Percentiles rank a stretch among this genome's conserved stretches.
phyloP scores from a whole-genome alignment of 305 asterid genomes.

The Stenogyne calaminthoides region DNA sequence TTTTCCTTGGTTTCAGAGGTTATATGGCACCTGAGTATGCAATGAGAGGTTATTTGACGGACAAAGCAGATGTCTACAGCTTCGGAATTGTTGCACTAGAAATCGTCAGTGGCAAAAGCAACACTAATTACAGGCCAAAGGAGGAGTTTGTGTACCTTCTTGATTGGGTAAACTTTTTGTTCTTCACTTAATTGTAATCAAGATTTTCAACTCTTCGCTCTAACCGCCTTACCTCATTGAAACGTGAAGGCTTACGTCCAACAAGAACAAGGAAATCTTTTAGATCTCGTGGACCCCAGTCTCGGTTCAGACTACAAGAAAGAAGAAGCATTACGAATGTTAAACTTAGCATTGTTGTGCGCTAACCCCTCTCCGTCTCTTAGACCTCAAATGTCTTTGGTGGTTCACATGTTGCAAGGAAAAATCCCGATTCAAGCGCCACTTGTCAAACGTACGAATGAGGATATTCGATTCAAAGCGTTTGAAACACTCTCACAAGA shows the following conservation, averaged over 20 bases:
- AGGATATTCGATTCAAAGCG: constrained; percentile 63
- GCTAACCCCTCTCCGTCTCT: constrained; percentile 93
- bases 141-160: constrained; percentile 93
- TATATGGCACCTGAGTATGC: constrained; percentile 98
- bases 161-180: constrained; percentile 69
- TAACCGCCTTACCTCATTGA: neutral
- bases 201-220: neutral
- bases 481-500: constrained; percentile 67
- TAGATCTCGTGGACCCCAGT: constrained; percentile 83
- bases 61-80: constrained; percentile 94
- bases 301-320: constrained; percentile 61
- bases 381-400: constrained; percentile 83
- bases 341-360: constrained; percentile 65
- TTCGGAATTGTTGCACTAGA: constrained; percentile 82
- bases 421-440: constrained; percentile 75
- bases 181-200: neutral
- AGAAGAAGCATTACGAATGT: constrained; percentile 69
- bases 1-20: constrained; percentile 50
- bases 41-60: constrained; percentile 88
- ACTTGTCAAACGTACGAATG: constrained; percentile 46
- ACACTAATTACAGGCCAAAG: constrained; percentile 78
- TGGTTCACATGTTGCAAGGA: constrained; percentile 84
- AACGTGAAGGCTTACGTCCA: constrained; percentile 77
- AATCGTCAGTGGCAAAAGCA: constrained; percentile 91
- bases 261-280: constrained; percentile 88